Base-by-base conservation (phyloP, 352 stramenopile species). In the Pythium rishiriense region DNA sequence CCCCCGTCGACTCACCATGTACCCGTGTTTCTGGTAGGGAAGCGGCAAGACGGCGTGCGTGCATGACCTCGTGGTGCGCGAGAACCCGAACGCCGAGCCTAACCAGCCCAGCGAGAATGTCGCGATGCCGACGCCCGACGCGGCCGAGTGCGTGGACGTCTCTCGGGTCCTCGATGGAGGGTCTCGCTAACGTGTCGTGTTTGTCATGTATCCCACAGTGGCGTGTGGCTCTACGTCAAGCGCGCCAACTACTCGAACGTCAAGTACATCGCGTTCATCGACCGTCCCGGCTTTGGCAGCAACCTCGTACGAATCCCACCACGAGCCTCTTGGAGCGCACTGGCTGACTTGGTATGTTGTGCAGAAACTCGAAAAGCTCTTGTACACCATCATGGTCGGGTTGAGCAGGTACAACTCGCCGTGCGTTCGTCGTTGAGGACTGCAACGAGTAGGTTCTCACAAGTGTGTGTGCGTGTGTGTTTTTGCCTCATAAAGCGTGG, bases 211-310 rank as follows among this genome's bases (percentile, higher is more conserved):
- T 24, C 41, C 52, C 6, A 37, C 11, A 80, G 75, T 57, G 72
- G 75, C 25, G 85, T 85, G 46, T 89, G 82, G 78, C 57, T 94
- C 42, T 94, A 94, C 49, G 69, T 94, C n/a, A 86, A 85, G 68
- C 60, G 70, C 7, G 60, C 76, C 0, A 79, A 88, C 50, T 87
- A 86, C 49, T 70, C 76, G 12, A 87, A 82, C 48, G 83, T 77
- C 26, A 90, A 90, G 59, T 94, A 94, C 68, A 68, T 94, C 47
- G 81, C 73, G 15, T 68, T 90, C 21, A 70, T 94, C 41, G 80
- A 90, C 28, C 76, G 76, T 15, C 69, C 75, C 3, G 81, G 80
- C 29, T 91, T 86, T 56, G 61, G 66, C 28, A 41, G 48, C 69
- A 64, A 79, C 41, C 45, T 48, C 57, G 64, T 81, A 29, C 12